phyloP scores from a whole-genome alignment of 768 basidiomycete species.

The Dentipellis sp. region DNA sequence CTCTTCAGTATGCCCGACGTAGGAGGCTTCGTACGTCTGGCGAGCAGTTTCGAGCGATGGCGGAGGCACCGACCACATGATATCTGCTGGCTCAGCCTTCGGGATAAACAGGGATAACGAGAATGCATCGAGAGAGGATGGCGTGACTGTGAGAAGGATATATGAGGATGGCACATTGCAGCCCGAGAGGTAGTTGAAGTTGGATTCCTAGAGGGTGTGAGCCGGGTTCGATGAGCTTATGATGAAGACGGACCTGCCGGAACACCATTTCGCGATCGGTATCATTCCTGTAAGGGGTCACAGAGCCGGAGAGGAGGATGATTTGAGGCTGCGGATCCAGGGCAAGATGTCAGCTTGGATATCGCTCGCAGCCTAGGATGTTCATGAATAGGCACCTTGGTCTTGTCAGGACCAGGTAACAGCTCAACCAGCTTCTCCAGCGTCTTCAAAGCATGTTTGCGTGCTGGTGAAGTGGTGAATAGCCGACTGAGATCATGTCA shows the following conservation, averaged over 20 bases:
- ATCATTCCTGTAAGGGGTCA: conserved; percentile 61
- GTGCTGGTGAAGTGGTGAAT: conserved; percentile 25
- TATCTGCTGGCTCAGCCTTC: conserved; percentile 55
- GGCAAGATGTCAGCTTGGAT: neutral
- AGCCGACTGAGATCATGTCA: no score
- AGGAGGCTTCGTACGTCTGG: conserved; percentile 49
- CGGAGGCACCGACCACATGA: conserved; percentile 88
- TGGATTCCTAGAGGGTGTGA: conserved; percentile 47
- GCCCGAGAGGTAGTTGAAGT: conserved; percentile 84
- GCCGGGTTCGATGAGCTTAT: conserved; percentile 17
- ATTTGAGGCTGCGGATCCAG: conserved; percentile 48
- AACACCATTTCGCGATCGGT: conserved; percentile 78
- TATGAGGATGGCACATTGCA: conserved; percentile 66
- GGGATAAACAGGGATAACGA: conserved; percentile 71
- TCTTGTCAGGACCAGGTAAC: conserved; percentile 38
- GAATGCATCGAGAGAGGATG: conserved; percentile 31
- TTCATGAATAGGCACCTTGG: conserved; percentile 34
- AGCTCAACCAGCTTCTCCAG: conserved; percentile 41
- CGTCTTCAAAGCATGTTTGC: conserved; percentile 42
- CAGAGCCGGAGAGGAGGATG: conserved; percentile 56
- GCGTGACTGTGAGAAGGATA: conserved; percentile 50
- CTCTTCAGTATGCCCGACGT: conserved; percentile 37
- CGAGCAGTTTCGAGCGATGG: conserved; percentile 53
- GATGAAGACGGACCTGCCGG: conserved; percentile 27
- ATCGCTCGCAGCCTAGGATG: neutral